Percentiles rank a stretch among this genome's conserved stretches.
phyloP scores from a whole-genome alignment of 106 monocot genomes.

The Narthecium ossifragum region DNA sequence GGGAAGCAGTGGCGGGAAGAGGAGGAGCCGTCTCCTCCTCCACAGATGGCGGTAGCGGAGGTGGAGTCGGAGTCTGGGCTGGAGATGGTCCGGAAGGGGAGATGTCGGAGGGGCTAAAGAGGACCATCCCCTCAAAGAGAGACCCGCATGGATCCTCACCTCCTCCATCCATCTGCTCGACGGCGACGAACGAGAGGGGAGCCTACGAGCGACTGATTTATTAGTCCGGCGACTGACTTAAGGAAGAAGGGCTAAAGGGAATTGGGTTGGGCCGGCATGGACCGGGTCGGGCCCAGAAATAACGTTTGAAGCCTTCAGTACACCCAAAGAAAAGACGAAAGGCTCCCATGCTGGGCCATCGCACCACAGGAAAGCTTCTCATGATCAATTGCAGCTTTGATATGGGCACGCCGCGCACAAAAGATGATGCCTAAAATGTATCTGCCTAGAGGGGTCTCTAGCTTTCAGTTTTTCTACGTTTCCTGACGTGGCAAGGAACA shows the following conservation, averaged over 20 bases:
- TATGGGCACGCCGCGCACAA: too few relatives aligned
- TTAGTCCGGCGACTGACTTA: neutral
- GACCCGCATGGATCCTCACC: slow-evolving; percentile 20
- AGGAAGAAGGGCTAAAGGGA: neutral
- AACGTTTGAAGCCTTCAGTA: neutral
- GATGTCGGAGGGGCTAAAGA: slow-evolving; percentile 52
- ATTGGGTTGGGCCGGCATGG: neutral
- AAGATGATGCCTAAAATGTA: too few relatives aligned
- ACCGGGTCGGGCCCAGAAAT: too few relatives aligned
- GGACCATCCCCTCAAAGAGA: slow-evolving; percentile 94
- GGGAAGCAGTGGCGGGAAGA: neutral
- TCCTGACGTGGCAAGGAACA: too few relatives aligned
- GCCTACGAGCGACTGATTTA: neutral
- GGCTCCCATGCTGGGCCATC: too few relatives aligned
- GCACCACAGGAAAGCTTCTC: too few relatives aligned
- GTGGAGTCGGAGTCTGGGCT: slow-evolving; percentile 2
- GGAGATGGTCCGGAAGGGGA: slow-evolving; percentile 9
- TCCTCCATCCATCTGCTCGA: neutral
- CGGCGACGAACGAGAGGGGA: too few relatives aligned
- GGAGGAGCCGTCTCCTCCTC: neutral
- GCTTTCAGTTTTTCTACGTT: too few relatives aligned
- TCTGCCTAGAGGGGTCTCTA: too few relatives aligned
- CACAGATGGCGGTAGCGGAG: slow-evolving; percentile 1
- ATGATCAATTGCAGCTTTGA: too few relatives aligned
- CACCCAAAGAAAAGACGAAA: neutral